These are phyloP conservation scores for Arthrobotrys sphaeroides DNA, from an alignment of 2,329 filamentous ascomycete species.

Conservation along the genomic window DNA sequence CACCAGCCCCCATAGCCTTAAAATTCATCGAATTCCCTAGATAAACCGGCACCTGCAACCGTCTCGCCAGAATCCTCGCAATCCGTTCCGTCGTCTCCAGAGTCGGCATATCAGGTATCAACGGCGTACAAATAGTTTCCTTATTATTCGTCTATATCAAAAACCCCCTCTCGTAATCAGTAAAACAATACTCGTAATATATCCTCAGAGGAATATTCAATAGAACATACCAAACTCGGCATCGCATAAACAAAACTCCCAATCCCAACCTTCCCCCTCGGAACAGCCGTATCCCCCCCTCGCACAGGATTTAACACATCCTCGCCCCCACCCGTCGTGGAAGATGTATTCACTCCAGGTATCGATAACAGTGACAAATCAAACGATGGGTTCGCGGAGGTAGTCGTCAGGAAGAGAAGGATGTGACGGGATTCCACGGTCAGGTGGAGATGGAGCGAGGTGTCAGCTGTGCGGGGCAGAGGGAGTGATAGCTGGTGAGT, in stretches of 20 bases:
- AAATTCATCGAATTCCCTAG: constrained; percentile 89
- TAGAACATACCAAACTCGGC: constrained; percentile 74
- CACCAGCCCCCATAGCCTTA: constrained; percentile 75
- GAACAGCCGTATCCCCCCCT: constrained; percentile 52
- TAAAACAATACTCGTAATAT: constrained; percentile 11
- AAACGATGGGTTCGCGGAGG: constrained; percentile 64
- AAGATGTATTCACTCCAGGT: constrained; percentile 23
- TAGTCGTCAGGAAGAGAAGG: constrained; percentile 71
- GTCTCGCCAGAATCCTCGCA: constrained; percentile 82
- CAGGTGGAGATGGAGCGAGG: constrained; percentile 70
- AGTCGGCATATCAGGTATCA: constrained; percentile 79
- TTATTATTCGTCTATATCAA: constrained; percentile 62
- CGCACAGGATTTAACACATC: constrained; percentile 37
- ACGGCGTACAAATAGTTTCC: constrained; percentile 77
- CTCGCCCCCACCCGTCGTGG: neutral
- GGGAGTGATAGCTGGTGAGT: constrained; percentile 68
- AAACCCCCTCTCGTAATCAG: too few relatives aligned
- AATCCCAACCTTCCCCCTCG: constrained; percentile 66
- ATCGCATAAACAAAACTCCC: constrained; percentile 95
- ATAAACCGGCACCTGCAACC: constrained; percentile 79
- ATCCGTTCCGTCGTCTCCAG: constrained; percentile 87
- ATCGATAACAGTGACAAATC: constrained; percentile 60
- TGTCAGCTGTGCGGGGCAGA: constrained; percentile 70
- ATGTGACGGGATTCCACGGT: constrained; percentile 69
- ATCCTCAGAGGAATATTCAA: constrained; percentile 12